Evolutionary conservation across 257 asterid species (phyloP).

Genomic region (Nicotiana attenuata): DNA sequence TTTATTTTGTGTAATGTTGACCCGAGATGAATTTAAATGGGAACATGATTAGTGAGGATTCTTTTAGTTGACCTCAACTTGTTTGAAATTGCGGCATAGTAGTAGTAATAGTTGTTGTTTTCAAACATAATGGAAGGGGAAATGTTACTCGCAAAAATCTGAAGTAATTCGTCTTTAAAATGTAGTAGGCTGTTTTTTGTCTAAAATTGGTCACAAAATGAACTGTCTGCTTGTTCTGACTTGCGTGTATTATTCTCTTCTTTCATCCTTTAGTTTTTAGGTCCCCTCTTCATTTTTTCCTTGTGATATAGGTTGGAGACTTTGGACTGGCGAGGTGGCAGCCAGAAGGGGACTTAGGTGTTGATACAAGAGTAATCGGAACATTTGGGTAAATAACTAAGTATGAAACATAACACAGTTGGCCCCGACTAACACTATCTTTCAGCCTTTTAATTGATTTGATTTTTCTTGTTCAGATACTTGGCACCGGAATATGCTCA

Average conservation of each 20-base stretch:
- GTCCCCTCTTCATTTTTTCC: neutral
- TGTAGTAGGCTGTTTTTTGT: neutral
- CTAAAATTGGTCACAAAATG: neutral
- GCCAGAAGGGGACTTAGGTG: slow-evolving; percentile 48
- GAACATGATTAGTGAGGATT: no score
- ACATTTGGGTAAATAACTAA: slow-evolving; percentile 50
- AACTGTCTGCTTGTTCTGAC: neutral
- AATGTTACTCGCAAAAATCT: neutral
- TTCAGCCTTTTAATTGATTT: neutral
- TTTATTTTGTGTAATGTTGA: no score
- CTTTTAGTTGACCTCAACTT: no score
- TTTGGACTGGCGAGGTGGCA: slow-evolving; percentile 85
- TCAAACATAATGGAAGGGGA: neutral
- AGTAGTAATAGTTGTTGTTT: no score
- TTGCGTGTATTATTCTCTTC: neutral
- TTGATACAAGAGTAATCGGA: slow-evolving; percentile 69
- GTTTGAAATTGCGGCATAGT: no score
- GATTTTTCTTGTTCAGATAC: slow-evolving; percentile 31
- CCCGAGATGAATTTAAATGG: no score
- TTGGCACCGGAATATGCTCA: slow-evolving; percentile 90
- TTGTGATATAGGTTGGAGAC: slow-evolving; percentile 69
- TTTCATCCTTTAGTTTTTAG: neutral
- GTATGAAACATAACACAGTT: neutral
- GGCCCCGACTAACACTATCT: neutral
- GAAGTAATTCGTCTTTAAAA: neutral